These are phyloP conservation scores for Articulospora tetracladia DNA, from an alignment of 495 filamentous ascomycete species.

Conservation along the genomic window DNA sequence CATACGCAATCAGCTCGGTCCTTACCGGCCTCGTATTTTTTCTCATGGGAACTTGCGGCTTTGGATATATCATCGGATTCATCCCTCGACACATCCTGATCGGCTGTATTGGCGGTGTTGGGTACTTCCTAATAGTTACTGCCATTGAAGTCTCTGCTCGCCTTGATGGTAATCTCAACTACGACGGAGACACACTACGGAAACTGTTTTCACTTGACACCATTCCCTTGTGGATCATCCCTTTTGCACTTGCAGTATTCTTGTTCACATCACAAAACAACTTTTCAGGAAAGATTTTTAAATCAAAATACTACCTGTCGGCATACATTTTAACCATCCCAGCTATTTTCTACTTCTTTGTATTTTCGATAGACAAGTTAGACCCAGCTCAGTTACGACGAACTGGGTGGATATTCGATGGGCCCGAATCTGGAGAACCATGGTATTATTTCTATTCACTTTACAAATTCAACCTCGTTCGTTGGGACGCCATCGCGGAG, in stretches of 20 bases:
- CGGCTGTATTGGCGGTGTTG: slow-evolving; percentile 95
- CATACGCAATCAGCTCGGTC: slow-evolving; percentile 88
- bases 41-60: slow-evolving; percentile 75
- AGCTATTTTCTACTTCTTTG: slow-evolving; percentile 75
- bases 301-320: slow-evolving; percentile 75
- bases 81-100: slow-evolving; percentile 96
- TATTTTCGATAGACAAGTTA: slow-evolving; percentile 60
- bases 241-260: slow-evolving; percentile 70
- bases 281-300: slow-evolving; percentile 39
- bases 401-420: slow-evolving; percentile 86
- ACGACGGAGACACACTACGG: slow-evolving; percentile 68
- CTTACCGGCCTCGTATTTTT: slow-evolving; percentile 90
- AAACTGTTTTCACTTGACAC: slow-evolving; percentile 69
- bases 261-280: slow-evolving; percentile 70
- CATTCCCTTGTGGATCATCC: slow-evolving; percentile 76
- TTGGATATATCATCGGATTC: slow-evolving; percentile 91
- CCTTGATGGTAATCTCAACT: slow-evolving; percentile 77
- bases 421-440: slow-evolving; percentile 75
- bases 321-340: slow-evolving; percentile 83
- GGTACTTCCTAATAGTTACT: slow-evolving; percentile 90
- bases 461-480: slow-evolving; percentile 73
- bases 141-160: slow-evolving; percentile 93
- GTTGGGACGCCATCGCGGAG: slow-evolving; percentile 75
- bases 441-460: slow-evolving; percentile 97
- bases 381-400: slow-evolving; percentile 58